phyloP scores from a whole-genome alignment of 768 basidiomycete genomes.

The Calocybe indica region DNA sequence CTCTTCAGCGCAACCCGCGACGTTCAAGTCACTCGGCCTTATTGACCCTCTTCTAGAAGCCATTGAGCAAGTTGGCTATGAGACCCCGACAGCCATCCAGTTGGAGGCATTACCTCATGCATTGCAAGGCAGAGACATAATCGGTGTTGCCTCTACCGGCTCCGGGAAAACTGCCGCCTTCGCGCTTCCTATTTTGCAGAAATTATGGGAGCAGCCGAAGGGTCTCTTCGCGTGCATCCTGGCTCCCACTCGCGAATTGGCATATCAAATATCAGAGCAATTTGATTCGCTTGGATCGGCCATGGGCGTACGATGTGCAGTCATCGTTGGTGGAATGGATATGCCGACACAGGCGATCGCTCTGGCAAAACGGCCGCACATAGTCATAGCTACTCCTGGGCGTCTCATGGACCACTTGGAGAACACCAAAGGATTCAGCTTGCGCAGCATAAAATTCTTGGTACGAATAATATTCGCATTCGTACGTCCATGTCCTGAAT shows the following conservation, averaged over 20 bases:
- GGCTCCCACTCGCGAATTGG: conserved; percentile 96
- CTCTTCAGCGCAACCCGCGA: conserved; percentile 21
- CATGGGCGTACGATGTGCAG: conserved; percentile 88
- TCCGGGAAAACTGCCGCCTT: conserved; percentile 98
- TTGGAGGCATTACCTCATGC: conserved; percentile 80
- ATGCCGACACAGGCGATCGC: conserved; percentile 87
- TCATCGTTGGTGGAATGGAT: conserved; percentile 95
- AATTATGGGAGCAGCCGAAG: conserved; percentile 92
- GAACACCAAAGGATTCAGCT: conserved; percentile 93
- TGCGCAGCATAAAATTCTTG: conserved; percentile 81
- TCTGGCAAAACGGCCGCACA: conserved; percentile 89
- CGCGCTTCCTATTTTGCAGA: conserved; percentile 92
- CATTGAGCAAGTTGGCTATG: conserved; percentile 76
- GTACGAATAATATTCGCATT: conserved; percentile 36
- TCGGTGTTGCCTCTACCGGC: conserved; percentile 97
- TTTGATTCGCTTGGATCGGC: conserved; percentile 87
- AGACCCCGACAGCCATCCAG: conserved; percentile 88
- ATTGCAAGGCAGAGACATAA: conserved; percentile 88
- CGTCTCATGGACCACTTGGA: conserved; percentile 91
- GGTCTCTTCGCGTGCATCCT: conserved; percentile 91
- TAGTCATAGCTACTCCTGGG: conserved; percentile 94
- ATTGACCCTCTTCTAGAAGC: conserved; percentile 88
- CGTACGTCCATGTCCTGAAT: not conserved
- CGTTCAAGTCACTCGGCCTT: conserved; percentile 82
- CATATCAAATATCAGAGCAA: conserved; percentile 97